phyloP scores from a whole-genome alignment of 441 rosid species.

The Erodium chrysanthum region DNA sequence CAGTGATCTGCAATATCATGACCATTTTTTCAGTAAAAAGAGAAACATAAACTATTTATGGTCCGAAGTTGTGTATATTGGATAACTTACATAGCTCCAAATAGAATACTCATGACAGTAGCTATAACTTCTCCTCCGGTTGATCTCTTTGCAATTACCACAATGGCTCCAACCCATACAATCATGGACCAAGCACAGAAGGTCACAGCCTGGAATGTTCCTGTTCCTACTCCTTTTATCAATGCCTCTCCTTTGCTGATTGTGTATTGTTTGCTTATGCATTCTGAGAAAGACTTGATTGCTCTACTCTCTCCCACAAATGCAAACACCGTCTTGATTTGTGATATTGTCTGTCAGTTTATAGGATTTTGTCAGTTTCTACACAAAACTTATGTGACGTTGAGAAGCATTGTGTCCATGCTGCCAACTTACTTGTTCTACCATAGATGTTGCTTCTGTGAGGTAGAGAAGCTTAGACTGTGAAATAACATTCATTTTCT shows the following conservation, averaged over 20 bases:
- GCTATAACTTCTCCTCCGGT: conserved; percentile 48
- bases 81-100: conserved; percentile 45
- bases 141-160: conserved; percentile 31
- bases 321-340: conserved; percentile 56
- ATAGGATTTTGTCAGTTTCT: not conserved
- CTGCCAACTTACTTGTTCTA: conserved; percentile 38
- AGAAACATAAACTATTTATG: not conserved
- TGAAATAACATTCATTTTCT: conserved; percentile 41
- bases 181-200: conserved; percentile 50
- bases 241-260: conserved; percentile 49
- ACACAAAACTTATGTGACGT: too few relatives aligned
- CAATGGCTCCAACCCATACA: conserved; percentile 52
- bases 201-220: conserved; percentile 49
- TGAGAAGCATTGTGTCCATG: too few relatives aligned
- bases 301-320: conserved; percentile 50
- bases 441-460: conserved; percentile 43
- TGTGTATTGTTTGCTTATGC: conserved; percentile 36
- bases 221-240: conserved; percentile 57
- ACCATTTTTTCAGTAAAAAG: not conserved
- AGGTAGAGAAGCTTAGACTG: conserved; percentile 35
- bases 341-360: conserved; percentile 35
- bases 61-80: not conserved
- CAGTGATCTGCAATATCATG: conserved; percentile 35
- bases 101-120: conserved; percentile 56
- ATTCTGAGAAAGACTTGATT: conserved; percentile 33